phyloP scores from a whole-genome alignment of 2,329 filamentous ascomycete genomes.

The Calonectria crousiana region DNA sequence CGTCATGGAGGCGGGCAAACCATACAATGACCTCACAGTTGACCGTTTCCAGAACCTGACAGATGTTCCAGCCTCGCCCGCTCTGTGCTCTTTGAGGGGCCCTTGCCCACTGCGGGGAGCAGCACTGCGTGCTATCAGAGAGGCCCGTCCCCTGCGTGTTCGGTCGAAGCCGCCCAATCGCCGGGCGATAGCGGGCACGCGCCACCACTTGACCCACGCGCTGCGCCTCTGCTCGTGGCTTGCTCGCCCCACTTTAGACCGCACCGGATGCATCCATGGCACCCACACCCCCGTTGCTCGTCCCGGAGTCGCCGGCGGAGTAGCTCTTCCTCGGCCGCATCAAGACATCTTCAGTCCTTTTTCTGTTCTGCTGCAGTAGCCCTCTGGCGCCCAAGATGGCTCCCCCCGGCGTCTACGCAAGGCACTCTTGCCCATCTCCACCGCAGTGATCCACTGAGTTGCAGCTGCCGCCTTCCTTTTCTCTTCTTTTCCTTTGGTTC shows the following conservation, averaged over 20 bases:
- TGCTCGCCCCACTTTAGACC: slow-evolving; percentile 28
- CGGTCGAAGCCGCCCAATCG: slow-evolving; percentile 32
- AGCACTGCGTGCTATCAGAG: slow-evolving; percentile 6
- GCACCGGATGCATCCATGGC: slow-evolving; percentile 23
- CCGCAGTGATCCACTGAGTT: slow-evolving; percentile 18
- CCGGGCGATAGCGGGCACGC: slow-evolving; percentile 31
- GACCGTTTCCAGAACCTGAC: slow-evolving; percentile 17
- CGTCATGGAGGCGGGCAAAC: slow-evolving; percentile 7
- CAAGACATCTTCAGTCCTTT: slow-evolving; percentile 38
- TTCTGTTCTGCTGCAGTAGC: slow-evolving; percentile 42
- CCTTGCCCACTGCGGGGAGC: slow-evolving; percentile 32
- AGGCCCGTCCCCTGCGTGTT: slow-evolving; percentile 27
- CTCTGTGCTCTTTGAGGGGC: not conserved
- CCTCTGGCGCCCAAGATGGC: slow-evolving; percentile 2
- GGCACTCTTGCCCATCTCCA: slow-evolving; percentile 12
- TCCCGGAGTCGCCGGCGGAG: slow-evolving; percentile 46
- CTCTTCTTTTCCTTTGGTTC: not conserved
- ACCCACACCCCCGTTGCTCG: slow-evolving; percentile 33
- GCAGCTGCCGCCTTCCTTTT: slow-evolving; percentile 12
- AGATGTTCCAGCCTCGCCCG: slow-evolving; percentile 35
- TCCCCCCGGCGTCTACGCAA: slow-evolving; percentile 4
- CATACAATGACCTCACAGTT: slow-evolving; percentile 34
- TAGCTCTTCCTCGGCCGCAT: slow-evolving; percentile 35
- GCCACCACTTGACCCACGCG: slow-evolving; percentile 40
- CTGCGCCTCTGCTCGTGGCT: slow-evolving; percentile 50